Evolutionary conservation across 768 basidiomycete genomes (phyloP), one percentile per base, ranked within the genome.

Genomic region (Hypholoma sublateritium): DNA sequence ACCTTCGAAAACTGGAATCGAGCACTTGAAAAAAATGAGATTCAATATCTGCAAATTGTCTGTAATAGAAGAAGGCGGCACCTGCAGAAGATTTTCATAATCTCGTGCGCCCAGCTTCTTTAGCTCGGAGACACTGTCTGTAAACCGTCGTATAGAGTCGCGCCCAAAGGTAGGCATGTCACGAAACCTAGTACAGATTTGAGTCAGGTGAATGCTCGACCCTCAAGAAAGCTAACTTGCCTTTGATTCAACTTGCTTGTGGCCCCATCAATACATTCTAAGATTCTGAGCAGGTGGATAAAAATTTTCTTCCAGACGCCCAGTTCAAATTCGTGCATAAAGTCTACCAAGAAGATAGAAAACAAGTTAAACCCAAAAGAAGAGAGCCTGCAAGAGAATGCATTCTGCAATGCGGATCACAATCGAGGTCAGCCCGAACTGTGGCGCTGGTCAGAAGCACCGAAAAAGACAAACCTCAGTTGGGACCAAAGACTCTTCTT

Each of bases 61-160:
- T 17, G 32, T n/a, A 49, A n/a, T 19, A 22, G 12, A 34, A 16
- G 32, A 13, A 41, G 12, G 3, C 49, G 63, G 9, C 44, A 73
- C 79, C 70, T 79, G 77, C 0, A 80, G 60, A 1, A 78, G 57
- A 42, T 81, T 75, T 50, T 80, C 74, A 50, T 73, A 80, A 45
- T 80, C 72, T 0, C 71, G 60, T 1, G 69, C 79, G 5, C 71
- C 71, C 2, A 71, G 51, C 24, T 73, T 68, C 34, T 70, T 71
- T 66, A 76, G 67, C n/a, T 69, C 70, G 0, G 72, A 69, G 0
- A 70, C 65, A 54, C 77, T 76, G 0, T 46, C 47, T 16, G 58
- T 43, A 52, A 80, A 80, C 6, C 59, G 50, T 0, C 71, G 66
- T 11, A 81, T 80, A 0, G 71, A 69, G 2, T 59, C 65, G 1